These are phyloP conservation scores for Venturia aucupariae DNA, from an alignment of 2,329 filamentous ascomycete genomes.

Conservation along the genomic window DNA sequence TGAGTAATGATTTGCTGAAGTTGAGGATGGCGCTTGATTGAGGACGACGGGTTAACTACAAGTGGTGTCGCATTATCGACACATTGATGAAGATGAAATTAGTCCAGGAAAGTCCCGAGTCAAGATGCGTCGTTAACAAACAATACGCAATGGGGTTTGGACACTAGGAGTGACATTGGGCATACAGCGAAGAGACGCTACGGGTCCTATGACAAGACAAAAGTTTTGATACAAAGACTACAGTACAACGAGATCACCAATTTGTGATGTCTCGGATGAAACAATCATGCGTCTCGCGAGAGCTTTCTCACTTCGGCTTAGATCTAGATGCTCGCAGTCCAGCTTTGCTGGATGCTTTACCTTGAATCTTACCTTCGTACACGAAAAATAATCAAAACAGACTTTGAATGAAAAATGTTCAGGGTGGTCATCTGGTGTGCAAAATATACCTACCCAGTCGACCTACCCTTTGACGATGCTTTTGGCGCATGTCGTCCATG, in stretches of 20 bases:
- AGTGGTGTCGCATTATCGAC: too few relatives aligned
- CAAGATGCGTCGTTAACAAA: too few relatives aligned
- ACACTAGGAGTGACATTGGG: too few relatives aligned
- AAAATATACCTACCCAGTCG: conserved; percentile 3
- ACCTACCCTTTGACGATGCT: neutral
- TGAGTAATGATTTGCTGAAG: conserved; percentile 13
- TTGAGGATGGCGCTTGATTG: conserved; percentile 9
- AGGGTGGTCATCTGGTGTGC: neutral
- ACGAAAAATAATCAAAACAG: neutral
- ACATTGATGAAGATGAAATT: too few relatives aligned
- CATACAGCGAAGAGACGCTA: too few relatives aligned
- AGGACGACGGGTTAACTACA: too few relatives aligned
- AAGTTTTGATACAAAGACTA: neutral
- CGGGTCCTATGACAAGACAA: neutral
- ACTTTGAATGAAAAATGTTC: neutral
- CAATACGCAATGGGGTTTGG: too few relatives aligned
- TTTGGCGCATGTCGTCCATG: neutral
- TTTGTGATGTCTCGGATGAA: neutral
- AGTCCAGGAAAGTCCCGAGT: too few relatives aligned
- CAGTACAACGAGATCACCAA: neutral
- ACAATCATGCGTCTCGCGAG: neutral
- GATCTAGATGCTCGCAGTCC: neutral
- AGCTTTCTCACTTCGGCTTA: neutral
- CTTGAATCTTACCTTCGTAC: conserved; percentile 6
- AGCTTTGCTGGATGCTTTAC: neutral